Evolutionary conservation across 2,329 filamentous ascomycete genomes (phyloP).

Genomic region (Chaetomium sp.): DNA sequence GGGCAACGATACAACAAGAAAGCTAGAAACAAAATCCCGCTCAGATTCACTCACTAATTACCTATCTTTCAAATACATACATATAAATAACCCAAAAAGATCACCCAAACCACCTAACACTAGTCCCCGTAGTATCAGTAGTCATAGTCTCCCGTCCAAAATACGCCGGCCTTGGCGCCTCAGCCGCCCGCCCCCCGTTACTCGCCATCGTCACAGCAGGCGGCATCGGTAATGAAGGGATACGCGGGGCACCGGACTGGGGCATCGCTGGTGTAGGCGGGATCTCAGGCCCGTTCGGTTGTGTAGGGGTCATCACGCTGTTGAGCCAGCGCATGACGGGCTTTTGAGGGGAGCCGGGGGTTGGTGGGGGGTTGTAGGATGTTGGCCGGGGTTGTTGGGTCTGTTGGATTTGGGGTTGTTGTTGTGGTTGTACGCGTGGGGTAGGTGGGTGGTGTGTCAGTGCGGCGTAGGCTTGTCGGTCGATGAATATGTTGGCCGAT

Average conservation of each 20-base stretch:
- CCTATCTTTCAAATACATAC: background rate
- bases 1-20: background rate
- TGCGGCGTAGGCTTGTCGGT: constrained; percentile 18
- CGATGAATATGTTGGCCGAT: constrained; percentile 6
- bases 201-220: background rate
- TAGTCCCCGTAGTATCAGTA: constrained; percentile 15
- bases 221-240: too few species aligned
- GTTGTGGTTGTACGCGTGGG: background rate
- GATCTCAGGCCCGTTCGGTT: constrained; percentile 13
- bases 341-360: constrained; percentile 2
- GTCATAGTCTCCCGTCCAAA: constrained; percentile 15
- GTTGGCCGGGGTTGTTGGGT: background rate
- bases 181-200: background rate
- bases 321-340: constrained; percentile 17
- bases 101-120: constrained; percentile 13
- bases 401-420: background rate
- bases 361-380: background rate
- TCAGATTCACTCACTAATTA: background rate
- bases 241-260: background rate
- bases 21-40: background rate
- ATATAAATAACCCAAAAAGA: too few species aligned
- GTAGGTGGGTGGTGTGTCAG: constrained; percentile 9
- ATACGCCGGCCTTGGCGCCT: constrained; percentile 11
- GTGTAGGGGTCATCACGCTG: constrained; percentile 16
- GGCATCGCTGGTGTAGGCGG: constrained; percentile 11